These are phyloP conservation scores for Calonectria leucothoes DNA, from an alignment of 2,329 filamentous ascomycete species.

Conservation along the genomic window DNA sequence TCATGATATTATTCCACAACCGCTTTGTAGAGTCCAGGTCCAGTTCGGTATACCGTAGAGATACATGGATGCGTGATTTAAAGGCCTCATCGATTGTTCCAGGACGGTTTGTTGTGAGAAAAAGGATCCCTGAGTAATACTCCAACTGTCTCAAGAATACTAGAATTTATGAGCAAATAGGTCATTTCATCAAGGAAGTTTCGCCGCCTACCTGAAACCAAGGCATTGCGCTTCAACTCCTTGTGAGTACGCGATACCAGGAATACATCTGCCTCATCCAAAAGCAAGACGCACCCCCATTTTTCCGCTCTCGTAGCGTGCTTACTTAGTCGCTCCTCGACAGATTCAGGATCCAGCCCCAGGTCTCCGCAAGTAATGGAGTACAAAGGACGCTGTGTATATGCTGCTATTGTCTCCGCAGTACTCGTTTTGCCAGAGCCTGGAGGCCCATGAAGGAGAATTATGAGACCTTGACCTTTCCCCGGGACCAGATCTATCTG, in stretches of 20 bases:
- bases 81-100: conserved; percentile 14
- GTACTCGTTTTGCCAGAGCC: conserved; percentile 4
- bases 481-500: background rate
- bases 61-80: conserved; percentile 12
- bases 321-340: background rate
- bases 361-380: conserved; percentile 7
- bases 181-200: background rate
- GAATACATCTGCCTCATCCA: conserved; percentile 18
- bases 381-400: background rate
- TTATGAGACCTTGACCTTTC: conserved; percentile 1
- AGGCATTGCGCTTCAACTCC: background rate
- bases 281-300: conserved; percentile 12
- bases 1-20: conserved; percentile 7
- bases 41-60: background rate
- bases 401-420: background rate
- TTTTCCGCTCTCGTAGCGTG: background rate
- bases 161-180: background rate
- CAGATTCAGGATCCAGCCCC: background rate
- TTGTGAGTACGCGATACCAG: background rate
- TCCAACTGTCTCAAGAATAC: conserved; percentile 12
- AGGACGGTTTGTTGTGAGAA: conserved; percentile 16
- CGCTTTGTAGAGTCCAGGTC: background rate
- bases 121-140: conserved; percentile 8
- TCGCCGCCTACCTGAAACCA: conserved; percentile 10
- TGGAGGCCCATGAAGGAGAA: background rate